A percentile compares a stretch with the other conserved stretches of the same genome.
Conservation (phyloP, 306 rosid species). For the Pyrus communis region DNA sequence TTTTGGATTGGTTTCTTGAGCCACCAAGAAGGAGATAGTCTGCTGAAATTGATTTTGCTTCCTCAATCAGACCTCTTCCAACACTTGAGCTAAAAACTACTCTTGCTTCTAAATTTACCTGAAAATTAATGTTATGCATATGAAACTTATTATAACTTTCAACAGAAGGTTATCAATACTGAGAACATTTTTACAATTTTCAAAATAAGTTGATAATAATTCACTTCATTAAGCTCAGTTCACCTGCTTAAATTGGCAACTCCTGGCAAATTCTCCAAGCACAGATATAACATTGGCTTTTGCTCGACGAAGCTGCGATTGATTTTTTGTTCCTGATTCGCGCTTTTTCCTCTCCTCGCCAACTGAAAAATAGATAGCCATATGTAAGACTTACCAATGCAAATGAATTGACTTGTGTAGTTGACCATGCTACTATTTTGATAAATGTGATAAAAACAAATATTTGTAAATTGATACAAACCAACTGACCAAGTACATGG, state of each 20-base stretch:
- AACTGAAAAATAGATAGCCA: constrained; percentile 25
- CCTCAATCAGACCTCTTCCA: constrained; percentile 54
- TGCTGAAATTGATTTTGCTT: constrained; percentile 59
- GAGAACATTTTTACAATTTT: not conserved
- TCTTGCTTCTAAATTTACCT: constrained; percentile 86
- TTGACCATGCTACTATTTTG: not conserved
- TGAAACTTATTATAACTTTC: not conserved
- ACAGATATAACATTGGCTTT: constrained; percentile 83
- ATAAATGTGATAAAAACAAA: not conserved
- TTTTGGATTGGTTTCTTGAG: constrained; percentile 43
- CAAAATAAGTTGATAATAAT: not conserved
- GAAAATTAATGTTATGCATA: constrained; percentile 12
- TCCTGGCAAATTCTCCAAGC: constrained; percentile 72
- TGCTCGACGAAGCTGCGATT: constrained; percentile 64
- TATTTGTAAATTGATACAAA: not conserved
- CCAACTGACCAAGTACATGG: constrained; percentile 73
- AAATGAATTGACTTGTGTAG: not conserved
- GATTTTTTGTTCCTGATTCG: constrained; percentile 27
- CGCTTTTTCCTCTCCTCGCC: constrained; percentile 42
- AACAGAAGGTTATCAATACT: not conserved
- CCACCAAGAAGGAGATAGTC: constrained; percentile 69
- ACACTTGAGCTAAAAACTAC: constrained; percentile 58
- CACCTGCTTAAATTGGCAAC: constrained; percentile 75
- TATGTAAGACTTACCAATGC: not conserved
- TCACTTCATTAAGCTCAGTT: not conserved